Base-by-base conservation (phyloP, 441 rosid genomes). In the Geranium incanum region DNA sequence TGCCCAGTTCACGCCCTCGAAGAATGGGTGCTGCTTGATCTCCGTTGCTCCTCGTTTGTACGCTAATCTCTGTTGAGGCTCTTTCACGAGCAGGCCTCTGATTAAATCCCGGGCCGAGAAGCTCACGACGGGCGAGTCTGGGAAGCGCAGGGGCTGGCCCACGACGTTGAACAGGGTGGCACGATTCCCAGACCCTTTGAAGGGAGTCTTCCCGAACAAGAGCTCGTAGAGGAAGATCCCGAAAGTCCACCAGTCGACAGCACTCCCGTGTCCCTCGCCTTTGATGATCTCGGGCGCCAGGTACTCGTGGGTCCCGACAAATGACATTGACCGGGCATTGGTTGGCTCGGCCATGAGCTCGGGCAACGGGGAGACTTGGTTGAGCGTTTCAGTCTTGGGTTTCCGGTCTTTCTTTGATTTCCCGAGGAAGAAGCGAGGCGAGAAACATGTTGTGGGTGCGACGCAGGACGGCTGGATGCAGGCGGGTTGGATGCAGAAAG, bases 181-280 rank as follows among this genome's bases (percentile, higher is more conserved):
- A 1, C 97, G 86, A 75, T 95, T 95, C n/a, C 98, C 99, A 36
- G 96, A 87, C 18, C 57, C 57, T 12, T 48, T 48, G 57, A 48
- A 48, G 9, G 57, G 57, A 48, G 57, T 48, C 97, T 90, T 94
- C 3, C 97, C 97, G 1, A 86, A 92, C 33, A 28, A 28, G 33
- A 95, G 80, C 75, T 95, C 99, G 0, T 95, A 93, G 71, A 92
- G 74, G 76, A 95, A 95, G 74, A 95, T 90, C 11, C 97, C 98
- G 63, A 88, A 91, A 1, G 98, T 93, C 98, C 98, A 91, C 97
- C 98, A 93, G 45, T 93, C 98, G 21, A 93, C 97, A 18, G 97
- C 96, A 74, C 98, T 91, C 57, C 97, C 98, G 37, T 93, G 98
- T n/a, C 98, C 99, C 76, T 94, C 99, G 67, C 97, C 99, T 77